Percentiles rank a stretch among this genome's conserved stretches.
Evolutionary conservation across 805 yeast genomes (phyloP).

Genomic region (Debaryomyces castellii): DNA sequence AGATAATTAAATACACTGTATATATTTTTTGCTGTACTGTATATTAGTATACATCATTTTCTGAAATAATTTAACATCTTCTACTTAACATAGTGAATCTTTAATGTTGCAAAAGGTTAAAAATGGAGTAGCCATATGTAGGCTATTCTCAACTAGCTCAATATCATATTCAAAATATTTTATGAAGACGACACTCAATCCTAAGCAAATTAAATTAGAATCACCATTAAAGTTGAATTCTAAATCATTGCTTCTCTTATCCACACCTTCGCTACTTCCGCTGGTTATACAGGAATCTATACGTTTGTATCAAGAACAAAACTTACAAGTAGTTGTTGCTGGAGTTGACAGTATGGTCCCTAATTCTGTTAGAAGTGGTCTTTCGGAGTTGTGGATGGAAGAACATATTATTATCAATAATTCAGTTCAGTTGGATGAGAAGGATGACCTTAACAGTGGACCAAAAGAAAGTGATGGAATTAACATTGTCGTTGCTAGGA

Average conservation of each 20-base stretch:
- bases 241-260: conserved; percentile 30
- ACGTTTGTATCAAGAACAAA: conserved; percentile 18
- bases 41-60: background rate
- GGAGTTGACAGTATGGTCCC: conserved; percentile 40
- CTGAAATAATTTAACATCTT: background rate
- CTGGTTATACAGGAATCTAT: conserved; percentile 31
- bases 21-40: conserved; percentile 2
- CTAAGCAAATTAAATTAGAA: conserved; percentile 7
- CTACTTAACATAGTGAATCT: too few relatives aligned
- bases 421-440: conserved; percentile 18
- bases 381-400: conserved; percentile 40
- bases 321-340: conserved; percentile 38
- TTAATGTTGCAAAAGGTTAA: background rate
- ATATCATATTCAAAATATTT: background rate
- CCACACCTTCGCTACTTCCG: conserved; percentile 36
- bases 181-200: conserved; percentile 15
- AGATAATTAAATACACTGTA: conserved; percentile 8
- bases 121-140: background rate
- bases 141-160: background rate
- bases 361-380: conserved; percentile 30
- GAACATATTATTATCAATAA: conserved; percentile 17
- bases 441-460: conserved; percentile 20
- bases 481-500: conserved; percentile 29
- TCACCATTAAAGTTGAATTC: conserved; percentile 15
- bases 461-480: conserved; percentile 36